Conservation (phyloP, 129 eudicot species). For the Arctium minus region DNA sequence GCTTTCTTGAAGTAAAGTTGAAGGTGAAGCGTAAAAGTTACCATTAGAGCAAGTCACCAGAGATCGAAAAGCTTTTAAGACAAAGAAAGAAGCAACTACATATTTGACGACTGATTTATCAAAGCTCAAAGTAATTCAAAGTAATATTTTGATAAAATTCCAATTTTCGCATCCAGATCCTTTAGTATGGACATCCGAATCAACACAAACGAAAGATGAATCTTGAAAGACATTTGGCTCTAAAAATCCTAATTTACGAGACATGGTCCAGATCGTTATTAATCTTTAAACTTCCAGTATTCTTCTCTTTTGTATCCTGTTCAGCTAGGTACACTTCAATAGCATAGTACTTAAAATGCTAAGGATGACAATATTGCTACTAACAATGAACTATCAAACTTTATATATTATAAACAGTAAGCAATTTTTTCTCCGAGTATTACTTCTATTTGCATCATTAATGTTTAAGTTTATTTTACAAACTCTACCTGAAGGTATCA, state of each 20-base stretch:
- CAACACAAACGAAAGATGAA: background rate
- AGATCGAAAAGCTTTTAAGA: background rate
- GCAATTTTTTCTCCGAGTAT: background rate
- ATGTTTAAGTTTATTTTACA: background rate
- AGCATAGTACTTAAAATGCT: background rate
- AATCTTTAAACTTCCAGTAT: background rate
- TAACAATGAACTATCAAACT: background rate
- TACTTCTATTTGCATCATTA: background rate
- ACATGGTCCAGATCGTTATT: background rate
- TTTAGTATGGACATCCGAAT: background rate
- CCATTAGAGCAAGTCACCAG: background rate
- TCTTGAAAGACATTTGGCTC: background rate
- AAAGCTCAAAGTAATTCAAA: background rate
- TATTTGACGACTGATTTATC: no score
- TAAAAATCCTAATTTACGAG: background rate
- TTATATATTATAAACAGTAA: no score
- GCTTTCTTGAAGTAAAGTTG: no score
- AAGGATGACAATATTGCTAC: background rate
- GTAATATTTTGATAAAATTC: background rate
- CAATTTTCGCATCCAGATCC: background rate
- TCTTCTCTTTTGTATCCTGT: background rate
- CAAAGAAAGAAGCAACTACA: background rate
- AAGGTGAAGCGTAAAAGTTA: background rate
- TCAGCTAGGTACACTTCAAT: background rate
- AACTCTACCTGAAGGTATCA: background rate